Base-by-base conservation (phyloP, 164 flowering plant species). In the Taxillus chinensis region DNA sequence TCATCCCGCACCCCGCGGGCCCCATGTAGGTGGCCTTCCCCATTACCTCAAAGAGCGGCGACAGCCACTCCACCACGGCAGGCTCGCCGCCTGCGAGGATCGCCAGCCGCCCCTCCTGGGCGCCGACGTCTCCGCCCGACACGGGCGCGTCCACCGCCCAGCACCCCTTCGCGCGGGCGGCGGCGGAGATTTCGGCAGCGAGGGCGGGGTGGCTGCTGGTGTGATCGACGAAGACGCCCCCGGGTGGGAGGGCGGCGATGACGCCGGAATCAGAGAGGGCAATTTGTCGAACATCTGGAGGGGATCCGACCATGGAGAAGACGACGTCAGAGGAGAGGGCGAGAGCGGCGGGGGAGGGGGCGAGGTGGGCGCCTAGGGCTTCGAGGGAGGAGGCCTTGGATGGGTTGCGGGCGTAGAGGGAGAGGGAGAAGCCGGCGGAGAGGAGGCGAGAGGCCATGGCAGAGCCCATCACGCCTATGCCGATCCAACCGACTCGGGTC, bases 251-350 rank as follows among this genome's bases (percentile, higher is more conserved):
- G 5, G 66, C 73, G 0, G 82, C 54, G 7, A 86, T 69, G 14
- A 82, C 46, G 9, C 81, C 80, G 40, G 41, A 13, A 12, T 61
- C 37, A 39, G 54, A 71, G 0, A 79, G 59, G 50, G 77, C 78
- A 52, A 82, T 68, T 50, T 72, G 62, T 62, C 83, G 78, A 64
- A 90, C 97, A 68, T 87, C 92, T 62, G 76, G 65, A 11, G 95
- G 97, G 79, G 77, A 86, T 5, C 90, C 87, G 51, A 90, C 59
- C 88, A 90, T 87, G 63, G 97, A 82, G 81, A 90, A 84, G 42
- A 90, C 76, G 16, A 90, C 77, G 60, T 86, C 90, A 63, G 73
- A 60, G n/a, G 62, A 2, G 0, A 41, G 40, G 37, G 86, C 90
- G 5, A 86, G 69, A 4, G 74, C 69, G 27, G 68, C 63, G 0